Evolutionary conservation across 2,329 filamentous ascomycete species (phyloP).

Genomic region (Metarhizium sp.): DNA sequence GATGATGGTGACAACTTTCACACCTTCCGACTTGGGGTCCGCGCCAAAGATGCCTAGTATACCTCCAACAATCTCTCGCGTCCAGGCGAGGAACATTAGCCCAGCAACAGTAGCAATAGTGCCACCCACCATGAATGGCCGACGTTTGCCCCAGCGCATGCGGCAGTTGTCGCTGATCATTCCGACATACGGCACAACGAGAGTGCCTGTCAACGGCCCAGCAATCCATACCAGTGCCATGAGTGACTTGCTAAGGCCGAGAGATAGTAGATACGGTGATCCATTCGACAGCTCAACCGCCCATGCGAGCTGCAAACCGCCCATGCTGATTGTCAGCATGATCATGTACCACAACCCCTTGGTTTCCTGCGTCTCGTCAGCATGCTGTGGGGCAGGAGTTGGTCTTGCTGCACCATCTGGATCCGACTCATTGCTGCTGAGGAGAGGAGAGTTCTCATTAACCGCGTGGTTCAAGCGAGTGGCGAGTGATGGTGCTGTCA

Average conservation of each 20-base stretch:
- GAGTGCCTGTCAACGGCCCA: conserved; percentile 65
- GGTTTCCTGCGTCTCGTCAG: conserved; percentile 42
- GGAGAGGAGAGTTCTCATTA: conserved; percentile 22
- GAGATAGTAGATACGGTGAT: conserved; percentile 71
- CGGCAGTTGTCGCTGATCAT: conserved; percentile 74
- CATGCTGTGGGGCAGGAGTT: background rate
- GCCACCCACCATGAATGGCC: conserved; percentile 72
- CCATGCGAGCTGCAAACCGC: conserved; percentile 90
- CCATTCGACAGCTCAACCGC: conserved; percentile 91
- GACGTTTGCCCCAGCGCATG: conserved; percentile 64
- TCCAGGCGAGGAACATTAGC: conserved; percentile 64
- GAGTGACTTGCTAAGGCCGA: conserved; percentile 73
- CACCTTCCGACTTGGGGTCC: conserved; percentile 52
- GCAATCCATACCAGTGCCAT: conserved; percentile 82
- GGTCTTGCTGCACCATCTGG: background rate
- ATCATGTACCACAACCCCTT: conserved; percentile 83
- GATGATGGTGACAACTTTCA: conserved; percentile 59
- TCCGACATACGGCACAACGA: conserved; percentile 77
- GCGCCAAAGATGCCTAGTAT: conserved; percentile 63
- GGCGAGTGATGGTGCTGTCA: background rate
- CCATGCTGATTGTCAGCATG: conserved; percentile 76
- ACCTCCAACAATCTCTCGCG: conserved; percentile 60
- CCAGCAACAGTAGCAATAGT: conserved; percentile 56
- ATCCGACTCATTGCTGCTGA: conserved; percentile 9
- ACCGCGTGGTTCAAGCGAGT: background rate